phyloP scores from a whole-genome alignment of 1,139 yeast species.

The Scheffersomyces illinoinensis region DNA sequence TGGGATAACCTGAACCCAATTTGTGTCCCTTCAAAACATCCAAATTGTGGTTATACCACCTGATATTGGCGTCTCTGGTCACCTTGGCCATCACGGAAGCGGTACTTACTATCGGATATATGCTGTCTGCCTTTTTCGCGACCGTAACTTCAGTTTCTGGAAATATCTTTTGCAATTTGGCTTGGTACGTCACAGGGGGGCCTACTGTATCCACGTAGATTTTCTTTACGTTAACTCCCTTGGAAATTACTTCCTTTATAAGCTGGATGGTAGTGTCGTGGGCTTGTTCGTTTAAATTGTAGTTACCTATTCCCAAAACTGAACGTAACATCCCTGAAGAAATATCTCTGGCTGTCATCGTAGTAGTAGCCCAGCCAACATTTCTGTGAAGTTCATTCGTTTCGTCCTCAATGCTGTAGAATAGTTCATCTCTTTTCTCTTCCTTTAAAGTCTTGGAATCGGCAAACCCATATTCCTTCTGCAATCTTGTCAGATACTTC shows the following conservation, averaged over 20 bases:
- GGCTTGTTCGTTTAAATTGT: constrained; percentile 92
- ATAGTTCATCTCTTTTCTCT: constrained; percentile 60
- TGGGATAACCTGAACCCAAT: constrained; percentile 93
- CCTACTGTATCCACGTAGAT: constrained; percentile 96
- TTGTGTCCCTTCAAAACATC: constrained; percentile 23
- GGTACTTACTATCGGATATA: constrained; percentile 91
- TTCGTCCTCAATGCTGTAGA: constrained; percentile 55
- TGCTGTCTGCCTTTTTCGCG: constrained; percentile 92
- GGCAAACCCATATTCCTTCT: constrained; percentile 74
- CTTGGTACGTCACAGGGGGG: constrained; percentile 83
- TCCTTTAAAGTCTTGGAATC: constrained; percentile 90
- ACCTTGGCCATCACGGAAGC: constrained; percentile 98
- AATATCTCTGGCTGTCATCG: constrained; percentile 85
- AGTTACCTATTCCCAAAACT: constrained; percentile 51
- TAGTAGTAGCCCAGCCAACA: constrained; percentile 87
- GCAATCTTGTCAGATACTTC: constrained; percentile 49
- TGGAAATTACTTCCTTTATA: constrained; percentile 58
- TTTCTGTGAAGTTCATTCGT: constrained; percentile 49
- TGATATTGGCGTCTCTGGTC: constrained; percentile 77
- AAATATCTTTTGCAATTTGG: constrained; percentile 66
- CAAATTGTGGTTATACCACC: constrained; percentile 28
- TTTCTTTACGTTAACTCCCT: constrained; percentile 65
- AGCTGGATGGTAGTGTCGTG: constrained; percentile 88
- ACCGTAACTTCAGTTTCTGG: constrained; percentile 77
- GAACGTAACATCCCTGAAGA: constrained; percentile 82